A percentile compares a stretch with the other conserved stretches of the same genome.
Evolutionary conservation across 2,329 filamentous ascomycete genomes (phyloP).

Genomic region (Colletotrichum falcatum): DNA sequence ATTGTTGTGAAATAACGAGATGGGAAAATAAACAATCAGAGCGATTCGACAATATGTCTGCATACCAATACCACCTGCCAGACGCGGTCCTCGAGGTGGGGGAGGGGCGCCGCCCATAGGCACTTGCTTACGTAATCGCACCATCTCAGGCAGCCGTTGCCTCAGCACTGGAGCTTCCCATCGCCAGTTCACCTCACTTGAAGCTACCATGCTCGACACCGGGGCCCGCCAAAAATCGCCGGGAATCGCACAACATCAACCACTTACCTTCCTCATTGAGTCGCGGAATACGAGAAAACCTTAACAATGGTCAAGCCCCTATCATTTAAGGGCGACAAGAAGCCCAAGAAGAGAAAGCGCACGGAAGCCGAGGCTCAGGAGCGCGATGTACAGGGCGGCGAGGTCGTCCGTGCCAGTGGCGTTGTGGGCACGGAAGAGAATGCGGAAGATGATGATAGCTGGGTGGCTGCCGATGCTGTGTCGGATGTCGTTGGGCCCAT

Average conservation of each 20-base stretch:
- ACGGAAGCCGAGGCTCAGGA: slow-evolving; percentile 60
- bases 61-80: slow-evolving; percentile 23
- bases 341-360: slow-evolving; percentile 91
- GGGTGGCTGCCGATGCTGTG: slow-evolving; percentile 85
- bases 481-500: slow-evolving; percentile 85
- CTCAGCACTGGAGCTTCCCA: slow-evolving; percentile 23
- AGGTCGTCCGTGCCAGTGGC: slow-evolving; percentile 47
- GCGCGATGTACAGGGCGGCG: slow-evolving; percentile 39
- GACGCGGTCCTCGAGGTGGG: slow-evolving; percentile 25
- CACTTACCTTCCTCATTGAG: slow-evolving; percentile 25
- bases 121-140: slow-evolving; percentile 37
- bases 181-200: slow-evolving; percentile 20
- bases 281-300: slow-evolving; percentile 5
- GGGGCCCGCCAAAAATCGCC: slow-evolving; percentile 28
- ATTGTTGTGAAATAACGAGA: slow-evolving; percentile 8
- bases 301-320: slow-evolving; percentile 85
- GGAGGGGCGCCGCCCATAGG: slow-evolving; percentile 10
- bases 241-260: slow-evolving; percentile 8
- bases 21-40: slow-evolving; percentile 14
- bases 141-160: not conserved
- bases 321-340: slow-evolving; percentile 97
- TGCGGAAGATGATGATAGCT: slow-evolving; percentile 79
- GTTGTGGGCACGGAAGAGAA: slow-evolving; percentile 47
- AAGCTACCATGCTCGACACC: slow-evolving; percentile 5
- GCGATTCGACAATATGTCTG: slow-evolving; percentile 8